A percentile compares a stretch with the other conserved stretches of the same genome.
These are phyloP conservation scores for Chaetoceros tenuissimus DNA, from an alignment of 108 stramenopile species.

Conservation along the genomic window DNA sequence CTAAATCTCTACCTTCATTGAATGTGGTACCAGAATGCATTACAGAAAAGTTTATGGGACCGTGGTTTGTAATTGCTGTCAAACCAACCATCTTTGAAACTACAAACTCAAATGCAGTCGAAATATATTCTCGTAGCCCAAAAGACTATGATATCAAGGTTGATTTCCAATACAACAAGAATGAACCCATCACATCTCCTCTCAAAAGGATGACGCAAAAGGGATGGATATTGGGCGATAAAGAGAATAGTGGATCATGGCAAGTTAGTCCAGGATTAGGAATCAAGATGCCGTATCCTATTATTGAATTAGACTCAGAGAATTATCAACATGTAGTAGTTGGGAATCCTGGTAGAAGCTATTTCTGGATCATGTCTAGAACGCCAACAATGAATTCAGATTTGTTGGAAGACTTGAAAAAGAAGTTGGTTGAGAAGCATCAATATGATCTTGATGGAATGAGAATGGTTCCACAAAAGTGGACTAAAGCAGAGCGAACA, in stretches of 20 bases:
- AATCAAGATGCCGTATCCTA: conserved; percentile 43
- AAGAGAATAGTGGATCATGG: conserved; percentile 30
- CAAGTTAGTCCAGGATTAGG: conserved; percentile 48
- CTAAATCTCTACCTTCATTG: no score
- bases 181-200: conserved; percentile 31
- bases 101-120: conserved; percentile 47
- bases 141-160: conserved; percentile 35
- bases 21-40: conserved; percentile 24
- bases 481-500: conserved; percentile 37
- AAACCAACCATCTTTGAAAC: conserved; percentile 54
- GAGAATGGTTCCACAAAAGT: conserved; percentile 46
- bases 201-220: conserved; percentile 42
- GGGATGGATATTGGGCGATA: conserved; percentile 39
- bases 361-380: conserved; percentile 53
- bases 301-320: conserved; percentile 45
- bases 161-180: conserved; percentile 42
- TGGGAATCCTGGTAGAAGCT: conserved; percentile 41
- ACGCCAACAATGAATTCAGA: conserved; percentile 34
- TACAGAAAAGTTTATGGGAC: conserved; percentile 44
- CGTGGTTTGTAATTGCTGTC: conserved; percentile 58
- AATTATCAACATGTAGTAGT: conserved; percentile 33
- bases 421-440: conserved; percentile 35
- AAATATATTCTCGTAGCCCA: conserved; percentile 35
- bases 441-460: conserved; percentile 39
- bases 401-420: conserved; percentile 21